phyloP scores from a whole-genome alignment of 2,329 filamentous ascomycete species.

The Aspergillus brasiliensis region DNA sequence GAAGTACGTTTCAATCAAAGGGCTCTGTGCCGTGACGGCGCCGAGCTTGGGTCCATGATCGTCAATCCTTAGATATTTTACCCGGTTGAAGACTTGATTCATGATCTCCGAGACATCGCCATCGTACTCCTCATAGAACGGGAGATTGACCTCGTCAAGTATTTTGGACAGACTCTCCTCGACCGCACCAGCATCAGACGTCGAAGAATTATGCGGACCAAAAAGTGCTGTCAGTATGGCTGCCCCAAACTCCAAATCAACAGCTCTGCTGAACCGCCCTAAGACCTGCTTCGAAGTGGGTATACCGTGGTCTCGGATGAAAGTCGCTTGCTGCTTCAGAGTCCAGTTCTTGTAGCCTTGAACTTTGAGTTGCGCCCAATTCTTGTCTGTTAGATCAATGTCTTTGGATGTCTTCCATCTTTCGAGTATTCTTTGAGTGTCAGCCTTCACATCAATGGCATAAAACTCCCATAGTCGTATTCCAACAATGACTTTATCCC shows the following conservation, averaged over 20 bases:
- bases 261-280: slow-evolving; percentile 71
- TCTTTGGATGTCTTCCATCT: slow-evolving; percentile 63
- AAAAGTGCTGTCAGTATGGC: slow-evolving; percentile 67
- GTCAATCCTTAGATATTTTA: slow-evolving; percentile 93
- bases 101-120: slow-evolving; percentile 78
- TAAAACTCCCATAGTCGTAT: slow-evolving; percentile 94
- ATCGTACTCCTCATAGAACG: slow-evolving; percentile 92
- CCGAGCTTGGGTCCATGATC: slow-evolving; percentile 86
- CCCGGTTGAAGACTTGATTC: slow-evolving; percentile 88
- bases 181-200: slow-evolving; percentile 45
- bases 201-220: slow-evolving; percentile 65
- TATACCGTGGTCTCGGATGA: slow-evolving; percentile 69
- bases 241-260: slow-evolving; percentile 71
- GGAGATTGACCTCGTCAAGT: slow-evolving; percentile 81
- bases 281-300: slow-evolving; percentile 73
- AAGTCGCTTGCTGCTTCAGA: slow-evolving; percentile 59
- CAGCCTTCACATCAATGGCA: slow-evolving; percentile 73
- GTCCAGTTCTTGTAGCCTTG: slow-evolving; percentile 57
- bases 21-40: slow-evolving; percentile 72
- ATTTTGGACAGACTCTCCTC: slow-evolving; percentile 61
- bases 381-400: slow-evolving; percentile 17
- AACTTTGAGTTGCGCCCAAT: slow-evolving; percentile 34
- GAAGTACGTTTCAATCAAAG: slow-evolving; percentile 92
- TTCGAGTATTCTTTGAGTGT: slow-evolving; percentile 68
- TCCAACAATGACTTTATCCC: slow-evolving; percentile 73